Base-by-base conservation (phyloP, 1,139 yeast genomes). In the Pichiaceae sp. region DNA sequence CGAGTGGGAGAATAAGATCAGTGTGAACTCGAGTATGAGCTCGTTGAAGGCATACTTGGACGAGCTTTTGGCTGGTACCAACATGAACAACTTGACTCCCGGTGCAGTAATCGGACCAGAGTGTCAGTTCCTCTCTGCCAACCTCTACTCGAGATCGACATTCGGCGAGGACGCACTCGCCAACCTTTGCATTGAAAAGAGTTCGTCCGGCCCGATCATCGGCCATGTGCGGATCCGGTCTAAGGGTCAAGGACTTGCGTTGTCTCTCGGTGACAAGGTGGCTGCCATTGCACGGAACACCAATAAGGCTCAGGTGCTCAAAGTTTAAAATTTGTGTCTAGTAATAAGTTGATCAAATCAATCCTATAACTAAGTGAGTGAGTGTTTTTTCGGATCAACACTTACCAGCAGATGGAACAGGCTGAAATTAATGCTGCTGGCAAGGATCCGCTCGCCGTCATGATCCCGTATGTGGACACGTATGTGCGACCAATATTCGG, bases 1-100 rank as follows among this genome's bases (percentile, higher is more conserved):
- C 58, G 99, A 93, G 64, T 93, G 99, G 99, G 99, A 93, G 63
- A 93, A 93, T 66, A 93, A 93, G 67, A 91, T 93, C 54, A 84
- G 91, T 44, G 84, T 93, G 56, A 80, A 83, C 51, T 78, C 94
- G 3, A 70, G 68, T 39, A 70, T 80, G 52, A 63, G 73, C 31
- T 65, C 89, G 1, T 71, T 93, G 55, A 81, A 80, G 55, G 85
- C 76, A 36, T 93, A 86, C 63, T 69, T 93, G 59, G 82, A 79
- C 41, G 80, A 75, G 52, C 66, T 93, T 53, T 68, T 86, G 64
- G 68, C 70, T 44, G 91, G 87, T 35, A 91, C 98, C 9, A 89
- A 91, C 60, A 91, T 91, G 97, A 79, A 81, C 38, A 82, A 95
- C 56, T 72, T 93, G 54, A 93, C 97, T 0, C 87, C 95, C 2